A percentile compares a stretch with the other conserved stretches of the same genome.
These are phyloP conservation scores for Salvia splendens DNA, from an alignment of 257 asterid genomes.

Conservation along the genomic window DNA sequence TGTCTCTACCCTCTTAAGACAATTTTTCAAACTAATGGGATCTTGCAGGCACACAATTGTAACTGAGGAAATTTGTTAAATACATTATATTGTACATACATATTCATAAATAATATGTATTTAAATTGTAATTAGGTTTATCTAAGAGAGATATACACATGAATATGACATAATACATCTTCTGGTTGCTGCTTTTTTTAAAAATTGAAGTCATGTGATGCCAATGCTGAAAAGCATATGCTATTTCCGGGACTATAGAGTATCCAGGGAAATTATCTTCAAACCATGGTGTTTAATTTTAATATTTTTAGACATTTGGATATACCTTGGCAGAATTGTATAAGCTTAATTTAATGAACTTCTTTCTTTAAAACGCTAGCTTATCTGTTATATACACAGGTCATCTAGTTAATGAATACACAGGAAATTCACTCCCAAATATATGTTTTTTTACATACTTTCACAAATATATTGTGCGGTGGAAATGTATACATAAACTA, in stretches of 20 bases:
- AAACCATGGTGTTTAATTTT: not conserved
- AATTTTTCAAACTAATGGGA: conserved; percentile 3
- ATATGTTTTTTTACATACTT: no score
- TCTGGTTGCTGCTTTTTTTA: conserved; percentile 3
- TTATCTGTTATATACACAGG: no score
- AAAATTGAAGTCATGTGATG: not conserved
- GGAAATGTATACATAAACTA: not conserved
- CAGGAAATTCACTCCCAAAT: no score
- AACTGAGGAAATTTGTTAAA: not conserved
- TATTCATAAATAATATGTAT: not conserved
- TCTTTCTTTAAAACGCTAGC: no score
- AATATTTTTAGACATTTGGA: no score
- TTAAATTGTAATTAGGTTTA: no score
- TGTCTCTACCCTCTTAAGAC: not conserved
- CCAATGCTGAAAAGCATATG: not conserved
- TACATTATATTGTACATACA: not conserved
- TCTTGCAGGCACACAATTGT: conserved; percentile 2
- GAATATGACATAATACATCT: not conserved
- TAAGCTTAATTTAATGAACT: no score
- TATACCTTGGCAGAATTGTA: no score
- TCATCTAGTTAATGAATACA: no score
- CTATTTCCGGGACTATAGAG: not conserved
- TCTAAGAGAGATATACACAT: not conserved
- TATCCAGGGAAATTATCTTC: not conserved
- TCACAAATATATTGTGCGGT: not conserved